Evolutionary conservation across 23 red algal species (phyloP), one percentile per base, ranked within the genome.

Genomic region (Gracilaria domingensis): DNA sequence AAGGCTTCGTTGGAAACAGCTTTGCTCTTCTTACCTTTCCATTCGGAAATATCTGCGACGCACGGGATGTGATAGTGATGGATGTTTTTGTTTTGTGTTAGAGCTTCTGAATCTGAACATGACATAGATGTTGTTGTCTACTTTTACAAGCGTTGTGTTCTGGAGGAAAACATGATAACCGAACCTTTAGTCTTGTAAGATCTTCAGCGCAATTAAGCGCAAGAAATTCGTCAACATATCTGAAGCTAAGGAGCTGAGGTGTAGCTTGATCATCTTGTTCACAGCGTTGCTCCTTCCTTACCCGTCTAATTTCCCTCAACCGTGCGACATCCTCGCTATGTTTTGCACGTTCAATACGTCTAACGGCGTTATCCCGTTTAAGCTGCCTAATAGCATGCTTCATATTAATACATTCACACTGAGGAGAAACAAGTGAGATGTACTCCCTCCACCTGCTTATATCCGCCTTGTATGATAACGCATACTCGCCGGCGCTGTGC

Each of bases 211-310:
- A 93, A 30, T 71, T 86, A 0, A 93, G 66, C 11, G 24, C 82
- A 32, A 93, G 34, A 74, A 94, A 83, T 48, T 94, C 92, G 57
- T 94, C 92, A 32, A 88, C 83, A 23, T 94, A 94, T 56, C 92
- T 53, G 65, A 87, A 94, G 75, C 82, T 94, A 75, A 82, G 81
- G 21, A 30, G 0, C 72, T 49, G 38, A 26, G 72, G 72, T 1
- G 72, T 4, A 28, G 4, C 28, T 18, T 34, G 64, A 37, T 69
- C 26, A 30, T 69, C 26, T 20, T 69, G 64, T 7, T 34, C 64
- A 37, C 29, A 36, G 72, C 42, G 72, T 25, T 80, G 82, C 59
- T 73, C 83, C 75, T 40, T 71, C 56, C 48, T 53, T 69, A 58
- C 5, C 66, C 65, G 48, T 47, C 89, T 71, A 58, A 54, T 57